A percentile compares a stretch with the other conserved stretches of the same genome.
phyloP scores from a whole-genome alignment of 495 filamentous ascomycete species.

The Corynascus novoguineensis region DNA sequence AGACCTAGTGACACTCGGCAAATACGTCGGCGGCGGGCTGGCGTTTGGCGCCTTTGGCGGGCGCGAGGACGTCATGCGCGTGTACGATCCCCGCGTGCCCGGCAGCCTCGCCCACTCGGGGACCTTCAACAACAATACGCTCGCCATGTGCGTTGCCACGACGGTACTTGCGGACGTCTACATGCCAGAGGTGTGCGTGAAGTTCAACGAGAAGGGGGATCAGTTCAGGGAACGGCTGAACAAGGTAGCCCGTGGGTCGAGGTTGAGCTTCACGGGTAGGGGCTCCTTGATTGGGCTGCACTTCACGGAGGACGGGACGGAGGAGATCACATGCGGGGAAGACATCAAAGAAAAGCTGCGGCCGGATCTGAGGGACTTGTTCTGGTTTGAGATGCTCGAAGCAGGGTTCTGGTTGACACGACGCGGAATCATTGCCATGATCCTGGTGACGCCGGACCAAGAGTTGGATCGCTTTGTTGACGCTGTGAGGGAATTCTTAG shows the following conservation, averaged over 20 bases:
- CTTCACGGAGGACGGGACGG: conserved; percentile 24
- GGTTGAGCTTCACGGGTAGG: conserved; percentile 35
- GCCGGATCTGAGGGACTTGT: conserved; percentile 36
- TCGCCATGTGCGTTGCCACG: conserved; percentile 53
- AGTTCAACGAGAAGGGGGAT: conserved; percentile 39
- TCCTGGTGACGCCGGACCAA: conserved; percentile 34
- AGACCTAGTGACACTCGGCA: conserved; percentile 58
- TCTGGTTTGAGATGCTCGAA: conserved; percentile 48
- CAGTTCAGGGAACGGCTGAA: conserved; percentile 29
- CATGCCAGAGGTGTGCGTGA: conserved; percentile 33
- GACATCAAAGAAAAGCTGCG: conserved; percentile 26
- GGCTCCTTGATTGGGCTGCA: conserved; percentile 45
- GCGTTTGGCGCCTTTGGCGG: conserved; percentile 61
- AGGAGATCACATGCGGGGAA: conserved; percentile 23
- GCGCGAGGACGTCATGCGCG: conserved; percentile 45
- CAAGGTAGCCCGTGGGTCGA: conserved; percentile 31
- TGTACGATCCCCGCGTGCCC: conserved; percentile 47
- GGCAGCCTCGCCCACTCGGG: conserved; percentile 48
- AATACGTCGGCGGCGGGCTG: conserved; percentile 59
- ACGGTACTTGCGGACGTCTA: conserved; percentile 41
- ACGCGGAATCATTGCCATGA: conserved; percentile 40
- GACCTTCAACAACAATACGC: conserved; percentile 64
- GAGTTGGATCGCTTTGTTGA: conserved; percentile 42
- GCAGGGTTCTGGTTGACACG: conserved; percentile 45
- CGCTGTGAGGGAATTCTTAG: conserved; percentile 25